Percentiles rank a stretch among this genome's conserved stretches.
Evolutionary conservation across 768 basidiomycete species (phyloP).

Genomic region (Gelatoporia subvermispora): DNA sequence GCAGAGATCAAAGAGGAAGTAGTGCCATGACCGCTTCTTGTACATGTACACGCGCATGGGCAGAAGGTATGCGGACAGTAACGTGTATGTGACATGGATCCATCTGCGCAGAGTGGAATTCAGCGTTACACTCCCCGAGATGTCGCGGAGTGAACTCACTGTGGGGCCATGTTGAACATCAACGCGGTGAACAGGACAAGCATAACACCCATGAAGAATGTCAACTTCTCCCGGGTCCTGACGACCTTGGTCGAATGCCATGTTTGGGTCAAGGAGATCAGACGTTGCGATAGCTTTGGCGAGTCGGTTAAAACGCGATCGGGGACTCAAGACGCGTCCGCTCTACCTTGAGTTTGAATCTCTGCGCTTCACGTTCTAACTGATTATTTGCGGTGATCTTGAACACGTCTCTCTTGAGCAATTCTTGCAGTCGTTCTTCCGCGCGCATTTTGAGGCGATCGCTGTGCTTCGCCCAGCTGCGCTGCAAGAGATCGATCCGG

Average conservation of each 20-base stretch:
- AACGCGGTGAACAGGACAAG: constrained; percentile 79
- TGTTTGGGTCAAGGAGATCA: constrained; percentile 69
- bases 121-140: not conserved
- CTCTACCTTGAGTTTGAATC: constrained; percentile 77
- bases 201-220: constrained; percentile 95
- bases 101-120: constrained; percentile 46
- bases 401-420: constrained; percentile 57
- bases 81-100: constrained; percentile 84
- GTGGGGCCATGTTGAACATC: constrained; percentile 81
- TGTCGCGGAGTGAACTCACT: constrained; percentile 44
- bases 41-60: constrained; percentile 81
- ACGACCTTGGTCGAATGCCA: constrained; percentile 94
- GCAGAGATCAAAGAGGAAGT: constrained; percentile 90
- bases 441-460: constrained; percentile 79
- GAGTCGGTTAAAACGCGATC: not conserved
- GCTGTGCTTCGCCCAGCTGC: constrained; percentile 82
- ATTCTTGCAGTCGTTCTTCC: constrained; percentile 53
- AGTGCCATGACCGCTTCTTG: constrained; percentile 92
- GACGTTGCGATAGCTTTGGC: constrained; percentile 76
- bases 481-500: constrained; percentile 75
- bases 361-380: constrained; percentile 83
- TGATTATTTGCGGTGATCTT: constrained; percentile 65
- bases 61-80: constrained; percentile 72
- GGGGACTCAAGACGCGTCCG: not conserved
- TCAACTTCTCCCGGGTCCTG: constrained; percentile 76